Evolutionary conservation across 2,329 filamentous ascomycete genomes (phyloP).

Genomic region (Aspergillus candidus): DNA sequence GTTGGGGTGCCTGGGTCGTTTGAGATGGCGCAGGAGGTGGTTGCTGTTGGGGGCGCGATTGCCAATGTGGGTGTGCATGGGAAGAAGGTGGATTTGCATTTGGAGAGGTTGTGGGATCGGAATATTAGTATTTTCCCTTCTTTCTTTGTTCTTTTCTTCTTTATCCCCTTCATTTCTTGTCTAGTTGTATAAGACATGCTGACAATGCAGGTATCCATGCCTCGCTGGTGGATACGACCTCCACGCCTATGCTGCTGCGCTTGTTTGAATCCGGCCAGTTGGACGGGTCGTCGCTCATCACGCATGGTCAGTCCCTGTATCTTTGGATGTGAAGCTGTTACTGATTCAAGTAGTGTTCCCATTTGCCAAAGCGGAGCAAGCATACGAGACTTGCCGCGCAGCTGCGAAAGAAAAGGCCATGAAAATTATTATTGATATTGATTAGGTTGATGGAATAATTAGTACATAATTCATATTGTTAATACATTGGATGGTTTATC

Average conservation of each 20-base stretch:
- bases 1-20: slow-evolving; percentile 52
- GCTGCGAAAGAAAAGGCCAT: slow-evolving; percentile 2
- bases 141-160: too few relatives aligned
- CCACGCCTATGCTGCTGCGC: slow-evolving; percentile 4
- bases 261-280: slow-evolving; percentile 5
- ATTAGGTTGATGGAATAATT: too few relatives aligned
- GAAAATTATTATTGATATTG: slow-evolving; percentile 3
- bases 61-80: slow-evolving; percentile 57
- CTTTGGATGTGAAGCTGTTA: not conserved
- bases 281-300: not conserved
- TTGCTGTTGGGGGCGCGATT: slow-evolving; percentile 49
- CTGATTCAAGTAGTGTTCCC: slow-evolving; percentile 1
- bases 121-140: slow-evolving; percentile 44
- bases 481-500: too few relatives aligned
- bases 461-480: too few relatives aligned
- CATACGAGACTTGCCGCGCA: not conserved
- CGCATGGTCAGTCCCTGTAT: not conserved
- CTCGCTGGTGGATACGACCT: slow-evolving; percentile 6
- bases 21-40: slow-evolving; percentile 48
- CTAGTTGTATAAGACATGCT: not conserved
- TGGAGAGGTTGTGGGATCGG: slow-evolving; percentile 50
- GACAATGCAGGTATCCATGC: slow-evolving; percentile 6
- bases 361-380: not conserved
- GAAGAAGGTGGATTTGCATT: slow-evolving; percentile 45
- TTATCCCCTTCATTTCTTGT: not conserved